Evolutionary conservation across 2,329 filamentous ascomycete species (phyloP).

Genomic region (Ophiostoma sp.): DNA sequence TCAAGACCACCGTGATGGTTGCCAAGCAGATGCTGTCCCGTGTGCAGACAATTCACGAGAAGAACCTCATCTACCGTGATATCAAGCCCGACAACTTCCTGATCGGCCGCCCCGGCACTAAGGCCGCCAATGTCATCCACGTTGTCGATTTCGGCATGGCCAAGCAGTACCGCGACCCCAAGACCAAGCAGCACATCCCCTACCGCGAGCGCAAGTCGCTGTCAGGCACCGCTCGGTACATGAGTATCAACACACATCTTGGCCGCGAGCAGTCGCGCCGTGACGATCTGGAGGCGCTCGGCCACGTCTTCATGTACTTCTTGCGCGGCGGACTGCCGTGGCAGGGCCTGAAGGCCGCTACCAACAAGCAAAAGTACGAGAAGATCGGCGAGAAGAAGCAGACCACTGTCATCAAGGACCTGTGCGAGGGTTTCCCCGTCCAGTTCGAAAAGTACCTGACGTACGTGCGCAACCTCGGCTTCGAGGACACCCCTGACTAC

Average conservation of each 20-base stretch:
- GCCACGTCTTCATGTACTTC: conserved; percentile 72
- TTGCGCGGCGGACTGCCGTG: conserved; percentile 68
- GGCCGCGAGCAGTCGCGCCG: conserved; percentile 92
- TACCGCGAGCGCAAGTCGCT: conserved; percentile 96
- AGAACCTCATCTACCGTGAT: conserved; percentile 97
- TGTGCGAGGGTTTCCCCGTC: conserved; percentile 92
- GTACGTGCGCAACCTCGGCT: conserved; percentile 95
- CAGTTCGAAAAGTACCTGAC: conserved; percentile 97
- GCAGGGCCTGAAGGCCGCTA: conserved; percentile 74
- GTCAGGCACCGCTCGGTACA: conserved; percentile 94
- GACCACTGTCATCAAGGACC: conserved; percentile 91
- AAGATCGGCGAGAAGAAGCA: conserved; percentile 99
- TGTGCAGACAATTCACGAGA: conserved; percentile 92
- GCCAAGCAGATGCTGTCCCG: conserved; percentile 98
- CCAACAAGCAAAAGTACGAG: conserved; percentile 96
- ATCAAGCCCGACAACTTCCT: conserved; percentile 99
- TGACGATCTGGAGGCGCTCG: conserved; percentile 87
- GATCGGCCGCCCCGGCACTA: conserved; percentile 85
- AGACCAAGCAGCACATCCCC: conserved; percentile 98
- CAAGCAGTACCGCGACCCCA: conserved; percentile 97
- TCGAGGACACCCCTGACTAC: conserved; percentile 97
- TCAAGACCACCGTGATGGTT: conserved; percentile 98
- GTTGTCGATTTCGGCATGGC: conserved; percentile 99
- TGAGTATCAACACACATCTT: conserved; percentile 99
- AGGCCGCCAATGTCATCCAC: conserved; percentile 95